Percentiles rank a stretch among this genome's conserved stretches.
Conservation (phyloP, 371 early-diverging fungal species). For the Mucor racemosus region DNA sequence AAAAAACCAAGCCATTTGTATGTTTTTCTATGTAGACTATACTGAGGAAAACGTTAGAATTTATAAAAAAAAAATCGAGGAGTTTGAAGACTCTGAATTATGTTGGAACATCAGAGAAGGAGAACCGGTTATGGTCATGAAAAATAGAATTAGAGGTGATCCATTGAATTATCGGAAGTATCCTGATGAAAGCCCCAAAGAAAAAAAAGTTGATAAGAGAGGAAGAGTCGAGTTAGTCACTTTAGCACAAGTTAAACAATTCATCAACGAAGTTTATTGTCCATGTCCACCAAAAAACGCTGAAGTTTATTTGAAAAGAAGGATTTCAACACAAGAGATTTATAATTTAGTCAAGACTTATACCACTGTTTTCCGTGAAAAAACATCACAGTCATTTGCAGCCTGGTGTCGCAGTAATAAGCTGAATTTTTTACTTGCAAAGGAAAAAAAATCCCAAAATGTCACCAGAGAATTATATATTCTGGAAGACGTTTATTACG, state of each 20-base stretch:
- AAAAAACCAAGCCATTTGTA: too few species aligned
- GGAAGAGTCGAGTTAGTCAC: slow-evolving; percentile 13
- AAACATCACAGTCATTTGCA: slow-evolving; percentile 13
- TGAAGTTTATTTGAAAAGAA: slow-evolving; percentile 7
- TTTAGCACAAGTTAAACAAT: slow-evolving; percentile 9
- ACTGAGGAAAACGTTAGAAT: too few species aligned
- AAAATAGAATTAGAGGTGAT: slow-evolving; percentile 15
- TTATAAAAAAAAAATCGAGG: slow-evolving; percentile 18
- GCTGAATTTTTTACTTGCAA: too few species aligned
- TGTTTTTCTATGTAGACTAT: too few species aligned
- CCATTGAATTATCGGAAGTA: slow-evolving; percentile 14
- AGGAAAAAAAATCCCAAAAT: too few species aligned
- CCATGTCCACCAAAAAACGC: slow-evolving; percentile 11
- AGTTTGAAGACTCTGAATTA: slow-evolving; percentile 18
- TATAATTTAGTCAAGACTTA: slow-evolving; percentile 1
- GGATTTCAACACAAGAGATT: too few species aligned
- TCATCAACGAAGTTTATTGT: slow-evolving; percentile 16
- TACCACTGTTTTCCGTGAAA: slow-evolving; percentile 15
- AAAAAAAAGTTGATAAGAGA: too few species aligned
- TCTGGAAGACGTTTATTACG: too few species aligned
- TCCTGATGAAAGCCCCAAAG: slow-evolving; percentile 8
- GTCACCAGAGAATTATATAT: too few species aligned
- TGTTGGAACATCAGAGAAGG: slow-evolving; percentile 12
- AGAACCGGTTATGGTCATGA: slow-evolving; percentile 12
- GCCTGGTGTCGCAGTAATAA: slow-evolving; percentile 14